Evolutionary conservation across 495 filamentous ascomycete genomes (phyloP), one percentile per base, ranked within the genome.

Genomic region (Trypethelium eluteriae): DNA sequence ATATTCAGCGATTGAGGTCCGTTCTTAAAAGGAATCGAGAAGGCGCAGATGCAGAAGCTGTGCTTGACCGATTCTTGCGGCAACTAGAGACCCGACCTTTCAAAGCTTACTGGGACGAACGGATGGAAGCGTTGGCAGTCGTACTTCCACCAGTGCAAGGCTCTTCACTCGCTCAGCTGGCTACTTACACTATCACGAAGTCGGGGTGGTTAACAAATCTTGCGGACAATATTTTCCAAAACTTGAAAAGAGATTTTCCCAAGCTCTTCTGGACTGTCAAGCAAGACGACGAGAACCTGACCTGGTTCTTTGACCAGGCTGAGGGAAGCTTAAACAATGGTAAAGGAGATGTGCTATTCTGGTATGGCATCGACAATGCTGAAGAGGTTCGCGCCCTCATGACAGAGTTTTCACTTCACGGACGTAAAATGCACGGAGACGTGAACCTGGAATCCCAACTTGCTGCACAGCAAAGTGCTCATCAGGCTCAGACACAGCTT

Each of bases 241-340:
- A 88, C 64, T 88, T 98, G 73, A 91, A 92, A 81, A 95, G 93
- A 78, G 93, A 97, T 72, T 90, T 91, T 75, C 86, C 90, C 68
- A 92, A 88, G 79, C 84, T 98, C 64, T 87, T 93, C 41, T 98
- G 94, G 93, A 96, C 92, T n/a, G 94, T 97, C 50, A 92, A 91
- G 79, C 88, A 92, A 71, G 90, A 94, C 68, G 94, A 98, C 69
- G 95, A 98, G 83, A 98, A 98, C 76, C 81, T 98, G 72, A 92
- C 90, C 38, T 98, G 94, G 94, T 98, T 98, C 81, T 96, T 95
- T 69, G 93, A 96, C 79, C 96, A 96, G 81, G 89, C 94, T 9
- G 91, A 96, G 67, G 95, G 95, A 61, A 96, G 90, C 77, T 81
- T 97, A 67, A 89, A 89, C 57, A 84, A 86, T 39, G 85, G 90